phyloP scores from a whole-genome alignment of 106 monocot species.

The Phalaenopsis equestris region DNA sequence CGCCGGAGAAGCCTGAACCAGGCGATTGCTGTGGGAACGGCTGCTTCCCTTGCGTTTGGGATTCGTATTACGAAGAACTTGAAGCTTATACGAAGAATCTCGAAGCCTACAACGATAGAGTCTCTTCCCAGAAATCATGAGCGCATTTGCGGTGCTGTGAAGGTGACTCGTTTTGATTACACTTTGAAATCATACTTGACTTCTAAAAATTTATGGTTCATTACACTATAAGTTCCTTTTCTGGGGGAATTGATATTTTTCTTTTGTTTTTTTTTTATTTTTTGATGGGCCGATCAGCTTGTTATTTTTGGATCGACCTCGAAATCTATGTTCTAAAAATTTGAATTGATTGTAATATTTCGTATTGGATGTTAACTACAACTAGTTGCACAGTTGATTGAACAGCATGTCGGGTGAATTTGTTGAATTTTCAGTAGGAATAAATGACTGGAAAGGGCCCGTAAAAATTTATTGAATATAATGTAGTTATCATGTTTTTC shows the following conservation, averaged over 20 bases:
- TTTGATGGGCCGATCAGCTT: background rate
- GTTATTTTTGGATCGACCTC: background rate
- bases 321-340: background rate
- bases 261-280: too few relatives aligned
- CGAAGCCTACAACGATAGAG: background rate
- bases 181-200: background rate
- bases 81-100: slow-evolving; percentile 54
- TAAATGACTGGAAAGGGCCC: too few relatives aligned
- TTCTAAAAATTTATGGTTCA: background rate
- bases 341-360: background rate
- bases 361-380: background rate
- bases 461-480: too few relatives aligned
- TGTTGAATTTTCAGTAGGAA: background rate
- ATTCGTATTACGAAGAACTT: slow-evolving; percentile 84
- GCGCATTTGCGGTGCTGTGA: background rate
- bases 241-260: background rate
- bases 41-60: slow-evolving; percentile 87
- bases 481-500: too few relatives aligned
- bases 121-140: background rate
- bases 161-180: background rate
- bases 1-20: slow-evolving; percentile 77
- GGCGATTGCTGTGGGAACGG: slow-evolving; percentile 78
- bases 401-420: background rate
- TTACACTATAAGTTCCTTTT: background rate
- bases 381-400: background rate